Conservation (phyloP, 2,329 filamentous ascomycete species). For the Ceratocystis harringtonii region DNA sequence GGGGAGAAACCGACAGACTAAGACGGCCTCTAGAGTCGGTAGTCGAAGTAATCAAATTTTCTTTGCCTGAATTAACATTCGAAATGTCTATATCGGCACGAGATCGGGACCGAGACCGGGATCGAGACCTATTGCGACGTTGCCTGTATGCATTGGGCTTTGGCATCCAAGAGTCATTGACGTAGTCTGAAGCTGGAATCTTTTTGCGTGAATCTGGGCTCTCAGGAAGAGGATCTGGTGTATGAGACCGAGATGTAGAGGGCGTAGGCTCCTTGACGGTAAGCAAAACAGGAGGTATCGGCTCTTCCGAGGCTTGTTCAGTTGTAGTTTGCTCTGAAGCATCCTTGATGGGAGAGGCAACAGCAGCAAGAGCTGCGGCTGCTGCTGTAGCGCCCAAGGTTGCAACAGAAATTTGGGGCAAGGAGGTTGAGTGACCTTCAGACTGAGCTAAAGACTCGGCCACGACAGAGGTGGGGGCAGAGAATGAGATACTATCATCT, state of each 20-base stretch:
- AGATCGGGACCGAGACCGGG: conserved; percentile 10
- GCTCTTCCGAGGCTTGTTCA: background rate
- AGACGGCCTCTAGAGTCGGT: conserved; percentile 11
- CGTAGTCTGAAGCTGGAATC: conserved; percentile 7
- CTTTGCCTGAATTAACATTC: background rate
- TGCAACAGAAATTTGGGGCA: background rate
- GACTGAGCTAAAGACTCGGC: conserved; percentile 8
- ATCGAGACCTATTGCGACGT: conserved; percentile 2
- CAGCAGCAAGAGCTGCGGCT: background rate
- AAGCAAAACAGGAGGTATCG: conserved; percentile 7
- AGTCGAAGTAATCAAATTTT: conserved; percentile 9
- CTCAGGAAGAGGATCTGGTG: background rate
- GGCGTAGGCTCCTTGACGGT: conserved; percentile 16
- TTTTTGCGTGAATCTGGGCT: background rate
- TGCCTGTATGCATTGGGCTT: conserved; percentile 9
- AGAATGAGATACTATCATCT: conserved; percentile 10
- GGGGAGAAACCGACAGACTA: background rate
- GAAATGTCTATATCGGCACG: background rate
- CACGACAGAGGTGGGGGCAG: conserved; percentile 17
- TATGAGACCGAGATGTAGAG: conserved; percentile 11
- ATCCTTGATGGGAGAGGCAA: background rate
- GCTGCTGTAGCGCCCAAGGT: background rate
- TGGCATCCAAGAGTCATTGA: conserved; percentile 15
- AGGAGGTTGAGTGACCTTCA: background rate
- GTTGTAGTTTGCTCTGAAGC: background rate